Base-by-base conservation (phyloP, 257 asterid species). In the Sherardia arvensis region DNA sequence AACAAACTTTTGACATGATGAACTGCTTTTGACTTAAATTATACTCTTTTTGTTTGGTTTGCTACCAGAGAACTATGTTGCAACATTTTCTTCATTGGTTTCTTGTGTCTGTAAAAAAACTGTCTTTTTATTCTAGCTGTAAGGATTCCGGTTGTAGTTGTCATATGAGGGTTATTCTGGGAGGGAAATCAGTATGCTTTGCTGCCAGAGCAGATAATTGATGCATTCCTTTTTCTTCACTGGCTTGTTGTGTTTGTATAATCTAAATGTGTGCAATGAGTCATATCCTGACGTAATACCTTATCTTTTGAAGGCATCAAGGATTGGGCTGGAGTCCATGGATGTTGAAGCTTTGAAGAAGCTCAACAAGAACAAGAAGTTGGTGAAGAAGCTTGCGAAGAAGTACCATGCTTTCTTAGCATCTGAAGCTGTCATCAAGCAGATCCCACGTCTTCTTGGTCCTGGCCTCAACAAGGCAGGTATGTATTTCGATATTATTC, bases 401-500 rank as follows among this genome's bases (percentile, higher is more conserved):
- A 75, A 51, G 65, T 75, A 71, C 38, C 80, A 75, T 49, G 80
- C 76, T 56, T 75, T 75, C 68, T 58, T 75, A 8, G 80, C 80
- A 20, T 75, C 80, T 49, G 80, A 75, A 71, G 80, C 80, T 5
- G 76, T 75, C 25, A 75, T 75, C 34, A 75, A 75, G 49, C 80
- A 75, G 65, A 75, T 75, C 32, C 80, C 80, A 15, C 80, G 80
- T 71, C 76, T 75, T 23, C 32, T 75, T 29, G 80, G 80, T 8
- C 80, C 80, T 17, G 80, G 80, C 40, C 80, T 75, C 5, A 75
- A 75, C 56, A 75, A 75, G 73, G 80, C 80, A 66, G 80, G 80
- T 61, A 75, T 20, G 79, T 74, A 43, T 36, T 22, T 15, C 3
- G 12, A 34, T 34, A 25, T 25, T 53, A 2, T 34, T 8, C 63